Percentiles rank a stretch among this genome's conserved stretches.
These are phyloP conservation scores for Pseudocercospora vitis DNA, from an alignment of 2,329 filamentous ascomycete species.

Conservation along the genomic window DNA sequence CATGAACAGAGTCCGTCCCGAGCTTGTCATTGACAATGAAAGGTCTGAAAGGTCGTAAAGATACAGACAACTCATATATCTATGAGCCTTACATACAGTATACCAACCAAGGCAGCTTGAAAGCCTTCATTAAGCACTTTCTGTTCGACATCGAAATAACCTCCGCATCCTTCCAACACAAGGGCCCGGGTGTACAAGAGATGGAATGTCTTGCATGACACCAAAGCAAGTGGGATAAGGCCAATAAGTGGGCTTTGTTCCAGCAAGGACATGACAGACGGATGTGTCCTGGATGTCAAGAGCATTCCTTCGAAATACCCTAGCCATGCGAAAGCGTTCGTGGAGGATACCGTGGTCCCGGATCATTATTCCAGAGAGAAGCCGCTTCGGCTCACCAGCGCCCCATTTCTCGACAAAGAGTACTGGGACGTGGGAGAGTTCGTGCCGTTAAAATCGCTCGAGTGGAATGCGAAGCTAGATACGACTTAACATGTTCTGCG, in stretches of 20 bases:
- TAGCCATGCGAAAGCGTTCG: constrained; percentile 32
- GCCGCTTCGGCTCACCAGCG: constrained; percentile 35
- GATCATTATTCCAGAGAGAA: constrained; percentile 39
- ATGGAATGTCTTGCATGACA: constrained; percentile 37
- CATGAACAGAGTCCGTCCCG: no score
- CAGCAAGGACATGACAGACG: constrained; percentile 40
- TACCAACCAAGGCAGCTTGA: no score
- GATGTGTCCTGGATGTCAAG: constrained; percentile 39
- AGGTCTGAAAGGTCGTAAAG: no score
- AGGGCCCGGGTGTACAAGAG: constrained; percentile 31
- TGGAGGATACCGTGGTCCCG: constrained; percentile 38
- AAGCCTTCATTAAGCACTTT: no score
- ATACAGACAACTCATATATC: no score
- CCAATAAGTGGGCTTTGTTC: constrained; percentile 37
- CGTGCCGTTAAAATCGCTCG: constrained; percentile 39
- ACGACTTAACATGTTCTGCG: constrained; percentile 39
- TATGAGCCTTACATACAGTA: no score
- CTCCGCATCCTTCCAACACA: constrained; percentile 37
- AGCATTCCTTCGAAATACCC: constrained; percentile 38
- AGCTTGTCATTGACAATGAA: no score
- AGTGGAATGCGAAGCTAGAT: constrained; percentile 30
- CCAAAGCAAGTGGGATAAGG: constrained; percentile 39
- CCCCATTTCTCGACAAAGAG: constrained; percentile 10
- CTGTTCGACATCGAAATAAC: constrained; percentile 37
- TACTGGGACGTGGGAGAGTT: constrained; percentile 32